Conservation (phyloP, 1,284 basidiomycete genomes). For the Spongiforma sp. region DNA sequence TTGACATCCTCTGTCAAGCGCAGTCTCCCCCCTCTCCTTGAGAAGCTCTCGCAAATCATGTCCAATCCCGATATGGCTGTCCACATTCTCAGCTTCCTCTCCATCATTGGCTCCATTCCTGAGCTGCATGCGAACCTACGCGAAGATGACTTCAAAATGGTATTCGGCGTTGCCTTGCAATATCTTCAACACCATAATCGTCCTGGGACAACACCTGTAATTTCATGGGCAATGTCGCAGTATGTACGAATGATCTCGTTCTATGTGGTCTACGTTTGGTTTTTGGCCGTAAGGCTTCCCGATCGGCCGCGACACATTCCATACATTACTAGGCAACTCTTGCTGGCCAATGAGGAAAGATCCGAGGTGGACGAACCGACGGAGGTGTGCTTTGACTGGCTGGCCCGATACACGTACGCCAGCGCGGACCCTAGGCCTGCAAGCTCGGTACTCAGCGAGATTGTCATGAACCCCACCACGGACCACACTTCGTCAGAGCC, state of each 20-base stretch:
- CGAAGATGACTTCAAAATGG: conserved; percentile 90
- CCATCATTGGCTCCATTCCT: conserved; percentile 84
- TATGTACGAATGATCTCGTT: conserved; percentile 96
- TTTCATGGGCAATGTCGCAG: conserved; percentile 91
- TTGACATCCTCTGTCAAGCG: conserved; percentile 86
- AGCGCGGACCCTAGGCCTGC: conserved; percentile 93
- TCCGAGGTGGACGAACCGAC: conserved; percentile 86
- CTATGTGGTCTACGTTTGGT: conserved; percentile 96
- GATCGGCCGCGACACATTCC: conserved; percentile 86
- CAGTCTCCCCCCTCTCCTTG: conserved; percentile 81
- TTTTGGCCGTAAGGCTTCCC: conserved; percentile 86
- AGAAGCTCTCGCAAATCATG: conserved; percentile 94
- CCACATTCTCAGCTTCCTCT: conserved; percentile 94
- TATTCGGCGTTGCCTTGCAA: conserved; percentile 94
- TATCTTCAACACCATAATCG: conserved; percentile 94
- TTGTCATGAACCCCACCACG: conserved; percentile 60
- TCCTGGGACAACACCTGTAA: conserved; percentile 60
- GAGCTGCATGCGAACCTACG: conserved; percentile 92
- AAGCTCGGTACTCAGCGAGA: conserved; percentile 78
- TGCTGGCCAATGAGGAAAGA: conserved; percentile 86
- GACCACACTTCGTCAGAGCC: conserved; percentile 42
- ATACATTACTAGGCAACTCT: conserved; percentile 88
- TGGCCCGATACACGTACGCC: conserved; percentile 94
- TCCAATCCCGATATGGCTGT: conserved; percentile 93
- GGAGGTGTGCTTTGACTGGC: conserved; percentile 98